Evolutionary conservation across 257 asterid genomes (phyloP).

Genomic region (Vinca minor): DNA sequence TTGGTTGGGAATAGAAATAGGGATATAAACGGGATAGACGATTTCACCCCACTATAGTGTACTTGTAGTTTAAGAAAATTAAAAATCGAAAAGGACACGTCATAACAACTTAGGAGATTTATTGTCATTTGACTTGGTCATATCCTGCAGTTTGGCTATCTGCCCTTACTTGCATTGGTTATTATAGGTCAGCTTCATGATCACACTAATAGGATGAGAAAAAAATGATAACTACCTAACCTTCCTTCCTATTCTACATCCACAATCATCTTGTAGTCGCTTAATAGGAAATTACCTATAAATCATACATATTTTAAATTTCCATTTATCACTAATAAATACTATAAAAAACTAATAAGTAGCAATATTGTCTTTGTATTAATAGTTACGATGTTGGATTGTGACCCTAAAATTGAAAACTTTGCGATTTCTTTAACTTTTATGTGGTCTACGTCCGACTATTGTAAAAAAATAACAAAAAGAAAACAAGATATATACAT

Average conservation of each 20-base stretch:
- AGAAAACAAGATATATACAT: too few species aligned
- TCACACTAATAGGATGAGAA: background rate
- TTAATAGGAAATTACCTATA: background rate
- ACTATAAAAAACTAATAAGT: too few species aligned
- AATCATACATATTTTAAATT: too few species aligned
- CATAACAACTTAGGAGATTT: background rate
- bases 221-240: background rate
- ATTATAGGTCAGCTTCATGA: conserved; percentile 3
- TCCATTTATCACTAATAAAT: background rate
- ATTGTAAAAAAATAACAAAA: too few species aligned
- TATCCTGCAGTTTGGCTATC: background rate
- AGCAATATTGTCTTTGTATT: too few species aligned
- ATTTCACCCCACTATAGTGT: too few species aligned
- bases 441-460: too few species aligned
- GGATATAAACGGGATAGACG: too few species aligned
- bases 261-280: background rate
- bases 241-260: background rate
- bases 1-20: too few species aligned
- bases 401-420: too few species aligned
- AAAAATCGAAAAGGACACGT: background rate
- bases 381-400: too few species aligned
- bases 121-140: conserved; percentile 17
- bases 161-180: background rate
- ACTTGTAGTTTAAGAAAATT: background rate
- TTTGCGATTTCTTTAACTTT: too few species aligned